phyloP scores from a whole-genome alignment of 2,329 filamentous ascomycete species.

The Xylaria polymorpha region DNA sequence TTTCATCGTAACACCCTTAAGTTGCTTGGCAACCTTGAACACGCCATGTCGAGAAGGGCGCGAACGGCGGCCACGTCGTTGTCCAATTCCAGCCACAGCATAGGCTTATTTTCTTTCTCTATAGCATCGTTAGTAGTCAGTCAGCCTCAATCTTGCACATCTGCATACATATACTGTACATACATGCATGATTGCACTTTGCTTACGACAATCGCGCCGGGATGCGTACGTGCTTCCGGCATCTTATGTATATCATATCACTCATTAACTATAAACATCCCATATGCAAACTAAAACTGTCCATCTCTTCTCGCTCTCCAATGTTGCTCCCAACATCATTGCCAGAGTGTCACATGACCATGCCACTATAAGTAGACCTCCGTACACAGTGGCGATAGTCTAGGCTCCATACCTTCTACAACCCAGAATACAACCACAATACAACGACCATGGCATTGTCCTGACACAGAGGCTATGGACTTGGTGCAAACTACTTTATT shows the following conservation, averaged over 20 bases:
- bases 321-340: neutral
- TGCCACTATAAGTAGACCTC: too few species aligned
- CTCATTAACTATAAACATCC: neutral
- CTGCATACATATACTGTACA: neutral
- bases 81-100: neutral
- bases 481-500: constrained; percentile 2
- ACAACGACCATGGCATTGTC: too few species aligned
- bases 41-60: constrained; percentile 18
- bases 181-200: constrained; percentile 4
- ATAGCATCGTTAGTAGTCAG: neutral
- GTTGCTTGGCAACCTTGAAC: neutral
- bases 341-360: too few species aligned
- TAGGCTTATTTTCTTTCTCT: neutral
- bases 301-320: neutral
- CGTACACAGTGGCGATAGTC: too few species aligned
- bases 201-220: constrained; percentile 8
- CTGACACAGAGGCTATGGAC: too few species aligned
- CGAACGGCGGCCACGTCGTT: constrained; percentile 18
- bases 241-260: constrained; percentile 5
- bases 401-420: too few species aligned
- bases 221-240: constrained; percentile 7
- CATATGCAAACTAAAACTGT: neutral
- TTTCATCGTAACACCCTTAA: constrained; percentile 21
- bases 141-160: constrained; percentile 22
- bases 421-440: too few species aligned